A percentile compares a stretch with the other conserved stretches of the same genome.
These are phyloP conservation scores for Cydonia oblonga DNA, from an alignment of 331 rosid species.

Conservation along the genomic window DNA sequence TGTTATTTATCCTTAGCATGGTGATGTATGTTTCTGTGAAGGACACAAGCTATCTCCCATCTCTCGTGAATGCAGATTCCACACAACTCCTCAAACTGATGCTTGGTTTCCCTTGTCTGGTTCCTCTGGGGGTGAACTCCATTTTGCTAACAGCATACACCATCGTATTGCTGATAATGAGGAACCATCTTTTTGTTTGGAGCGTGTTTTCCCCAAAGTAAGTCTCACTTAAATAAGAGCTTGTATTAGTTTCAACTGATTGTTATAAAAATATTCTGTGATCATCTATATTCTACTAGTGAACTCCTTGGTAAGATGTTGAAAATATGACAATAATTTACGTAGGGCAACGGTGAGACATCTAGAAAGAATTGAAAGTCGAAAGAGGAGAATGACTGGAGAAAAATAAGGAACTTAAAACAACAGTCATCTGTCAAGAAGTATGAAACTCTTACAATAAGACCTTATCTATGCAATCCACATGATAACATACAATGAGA, in stretches of 20 bases:
- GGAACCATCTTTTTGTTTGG: constrained; percentile 93
- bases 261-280: neutral
- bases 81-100: constrained; percentile 54
- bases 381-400: neutral
- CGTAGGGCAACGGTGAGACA: neutral
- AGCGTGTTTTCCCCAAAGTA: constrained; percentile 97
- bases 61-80: constrained; percentile 28
- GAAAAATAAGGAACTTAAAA: neutral
- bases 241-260: neutral
- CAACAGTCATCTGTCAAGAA: neutral
- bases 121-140: constrained; percentile 70
- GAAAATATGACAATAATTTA: neutral
- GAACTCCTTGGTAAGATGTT: neutral
- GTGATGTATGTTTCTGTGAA: constrained; percentile 67
- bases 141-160: constrained; percentile 59
- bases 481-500: neutral
- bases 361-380: neutral
- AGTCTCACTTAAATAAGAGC: constrained; percentile 9
- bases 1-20: constrained; percentile 53
- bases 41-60: constrained; percentile 21
- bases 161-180: constrained; percentile 63
- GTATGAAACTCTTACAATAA: neutral
- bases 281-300: neutral
- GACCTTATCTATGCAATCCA: neutral
- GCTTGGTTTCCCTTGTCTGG: constrained; percentile 74